A percentile compares a stretch with the other conserved stretches of the same genome.
Conservation (phyloP, 1,139 yeast species). For the Blastobotrys persicus region DNA sequence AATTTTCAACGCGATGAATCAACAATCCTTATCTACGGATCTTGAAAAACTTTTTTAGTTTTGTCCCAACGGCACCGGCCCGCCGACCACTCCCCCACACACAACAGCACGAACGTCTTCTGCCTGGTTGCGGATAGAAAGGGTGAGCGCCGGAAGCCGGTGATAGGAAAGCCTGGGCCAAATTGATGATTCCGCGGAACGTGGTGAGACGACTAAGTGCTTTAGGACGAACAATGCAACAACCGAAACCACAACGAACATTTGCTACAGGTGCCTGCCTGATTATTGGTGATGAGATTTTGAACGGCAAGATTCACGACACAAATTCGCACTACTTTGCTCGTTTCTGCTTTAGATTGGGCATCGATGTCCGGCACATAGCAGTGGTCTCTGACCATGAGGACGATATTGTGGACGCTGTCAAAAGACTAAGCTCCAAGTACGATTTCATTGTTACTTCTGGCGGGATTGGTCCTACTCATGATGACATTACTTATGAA, state of each 20-base stretch:
- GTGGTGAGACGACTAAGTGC: conserved; percentile 1
- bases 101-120: not conserved
- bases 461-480: conserved; percentile 87
- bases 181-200: not conserved
- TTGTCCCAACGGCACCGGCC: conserved; percentile 6
- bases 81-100: not conserved
- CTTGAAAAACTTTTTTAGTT: not conserved
- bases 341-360: conserved; percentile 60
- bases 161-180: not conserved
- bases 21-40: conserved; percentile 1
- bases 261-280: conserved; percentile 42
- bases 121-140: not conserved
- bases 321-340: conserved; percentile 75
- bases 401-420: conserved; percentile 56
- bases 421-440: conserved; percentile 47
- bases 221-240: conserved; percentile 6
- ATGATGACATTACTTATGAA: conserved; percentile 82
- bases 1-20: conserved; percentile 1
- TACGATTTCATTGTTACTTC: conserved; percentile 74
- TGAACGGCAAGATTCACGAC: conserved; percentile 82
- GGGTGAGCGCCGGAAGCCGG: not conserved
- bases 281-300: conserved; percentile 83
- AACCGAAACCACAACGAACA: conserved; percentile 2
- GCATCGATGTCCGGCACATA: conserved; percentile 63
- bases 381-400: conserved; percentile 77